Evolutionary conservation across 352 stramenopile species (phyloP).

Genomic region (Achlya hypogyna): DNA sequence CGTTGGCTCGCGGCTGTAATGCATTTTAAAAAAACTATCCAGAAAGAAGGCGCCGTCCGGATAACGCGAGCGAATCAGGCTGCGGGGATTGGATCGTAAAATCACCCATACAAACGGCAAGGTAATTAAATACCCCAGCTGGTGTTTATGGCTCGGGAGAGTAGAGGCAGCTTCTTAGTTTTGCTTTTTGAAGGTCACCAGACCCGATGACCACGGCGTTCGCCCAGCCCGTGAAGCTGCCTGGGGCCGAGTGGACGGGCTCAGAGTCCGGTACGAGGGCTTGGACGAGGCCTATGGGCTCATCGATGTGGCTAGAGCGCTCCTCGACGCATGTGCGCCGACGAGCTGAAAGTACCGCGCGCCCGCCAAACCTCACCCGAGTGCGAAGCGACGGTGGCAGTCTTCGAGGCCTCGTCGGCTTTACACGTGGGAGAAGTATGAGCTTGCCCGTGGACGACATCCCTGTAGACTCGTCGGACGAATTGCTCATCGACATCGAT

Average conservation of each 20-base stretch:
- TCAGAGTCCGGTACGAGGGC: not conserved
- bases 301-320: not conserved
- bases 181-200: not conserved
- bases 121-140: not conserved
- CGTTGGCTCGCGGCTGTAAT: not conserved
- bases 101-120: constrained; percentile 1
- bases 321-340: not conserved
- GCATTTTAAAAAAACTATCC: not conserved
- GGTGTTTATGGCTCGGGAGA: not conserved
- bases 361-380: not conserved
- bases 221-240: constrained; percentile 6
- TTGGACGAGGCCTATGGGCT: not conserved
- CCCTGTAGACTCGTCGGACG: not conserved
- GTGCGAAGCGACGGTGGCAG: not conserved
- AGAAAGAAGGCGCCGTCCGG: not conserved
- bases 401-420: not conserved
- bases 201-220: constrained; percentile 11
- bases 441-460: not conserved
- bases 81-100: not conserved
- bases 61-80: not conserved
- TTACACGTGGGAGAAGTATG: not conserved
- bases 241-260: not conserved
- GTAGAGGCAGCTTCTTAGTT: not conserved
- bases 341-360: not conserved
- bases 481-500: constrained; percentile 15